Evolutionary conservation across 192 early-diverging fungal genomes (phyloP).

Genomic region (Powellomyces hirtus): DNA sequence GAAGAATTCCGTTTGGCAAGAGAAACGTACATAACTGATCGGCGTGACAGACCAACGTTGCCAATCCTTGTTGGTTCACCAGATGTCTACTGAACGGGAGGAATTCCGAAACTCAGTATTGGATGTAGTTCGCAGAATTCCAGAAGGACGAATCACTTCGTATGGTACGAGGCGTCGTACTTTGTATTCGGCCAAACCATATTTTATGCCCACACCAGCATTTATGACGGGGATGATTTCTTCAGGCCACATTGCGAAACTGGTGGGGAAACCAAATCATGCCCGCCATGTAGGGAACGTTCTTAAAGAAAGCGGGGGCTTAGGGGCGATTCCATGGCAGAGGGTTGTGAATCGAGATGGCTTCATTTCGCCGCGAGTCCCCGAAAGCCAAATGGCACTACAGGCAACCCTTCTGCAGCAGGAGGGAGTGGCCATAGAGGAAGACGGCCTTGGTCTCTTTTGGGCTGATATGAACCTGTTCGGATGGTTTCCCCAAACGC

Average conservation of each 20-base stretch:
- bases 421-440: neutral
- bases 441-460: neutral
- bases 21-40: no score
- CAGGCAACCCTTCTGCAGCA: neutral
- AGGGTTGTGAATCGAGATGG: neutral
- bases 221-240: neutral
- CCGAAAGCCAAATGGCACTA: neutral
- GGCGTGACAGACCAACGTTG: no score
- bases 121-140: neutral
- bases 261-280: neutral
- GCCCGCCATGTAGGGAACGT: neutral
- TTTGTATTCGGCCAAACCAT: neutral
- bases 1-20: no score
- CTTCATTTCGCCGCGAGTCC: neutral
- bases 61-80: no score
- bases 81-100: neutral
- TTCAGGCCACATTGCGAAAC: slow-evolving; percentile 1
- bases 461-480: neutral
- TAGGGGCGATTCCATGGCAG: neutral
- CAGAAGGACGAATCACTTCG: slow-evolving; percentile 6
- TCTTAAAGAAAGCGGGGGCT: neutral
- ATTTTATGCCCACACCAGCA: neutral
- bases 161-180: slow-evolving; percentile 4
- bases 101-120: slow-evolving; percentile 1
- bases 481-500: slow-evolving; percentile 2